Conservation (phyloP, 1,139 yeast genomes). For the Candida frijolesensis region DNA sequence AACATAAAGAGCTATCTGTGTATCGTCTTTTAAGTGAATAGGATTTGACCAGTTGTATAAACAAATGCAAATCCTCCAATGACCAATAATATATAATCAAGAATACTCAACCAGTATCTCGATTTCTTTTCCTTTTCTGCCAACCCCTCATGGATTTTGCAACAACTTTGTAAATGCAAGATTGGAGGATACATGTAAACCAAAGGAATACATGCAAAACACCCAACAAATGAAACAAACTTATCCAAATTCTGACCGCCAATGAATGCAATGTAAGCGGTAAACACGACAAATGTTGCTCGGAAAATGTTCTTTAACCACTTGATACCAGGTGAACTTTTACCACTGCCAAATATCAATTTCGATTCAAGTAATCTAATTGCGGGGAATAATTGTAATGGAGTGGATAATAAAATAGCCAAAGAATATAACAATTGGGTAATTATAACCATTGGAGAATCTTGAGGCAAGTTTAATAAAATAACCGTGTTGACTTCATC, state of each 20-base stretch:
- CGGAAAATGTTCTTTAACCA: slow-evolving; percentile 86
- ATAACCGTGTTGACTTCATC: slow-evolving; percentile 82
- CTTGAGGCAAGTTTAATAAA: slow-evolving; percentile 80
- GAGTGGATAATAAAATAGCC: slow-evolving; percentile 89
- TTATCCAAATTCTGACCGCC: slow-evolving; percentile 71
- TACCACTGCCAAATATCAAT: slow-evolving; percentile 58
- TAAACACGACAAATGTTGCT: slow-evolving; percentile 58
- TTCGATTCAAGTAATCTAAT: slow-evolving; percentile 46
- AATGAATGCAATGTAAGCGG: slow-evolving; percentile 59
- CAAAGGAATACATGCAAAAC: slow-evolving; percentile 81
- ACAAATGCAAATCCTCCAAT: slow-evolving; percentile 63
- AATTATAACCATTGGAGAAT: slow-evolving; percentile 57
- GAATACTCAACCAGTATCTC: slow-evolving; percentile 27
- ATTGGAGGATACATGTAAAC: slow-evolving; percentile 84
- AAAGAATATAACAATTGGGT: slow-evolving; percentile 82
- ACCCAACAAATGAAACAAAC: slow-evolving; percentile 77
- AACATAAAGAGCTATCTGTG: background rate
- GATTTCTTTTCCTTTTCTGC: slow-evolving; percentile 20
- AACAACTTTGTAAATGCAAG: slow-evolving; percentile 54
- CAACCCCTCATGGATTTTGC: slow-evolving; percentile 23
- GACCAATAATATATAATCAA: slow-evolving; percentile 52
- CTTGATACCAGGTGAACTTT: slow-evolving; percentile 65
- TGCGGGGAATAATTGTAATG: slow-evolving; percentile 79
- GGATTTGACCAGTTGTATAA: slow-evolving; percentile 66
- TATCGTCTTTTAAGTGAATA: slow-evolving; percentile 18